Evolutionary conservation across 2,329 filamentous ascomycete species (phyloP), one percentile per base, ranked within the genome.

Genomic region (Amauroascus verrucosus): DNA sequence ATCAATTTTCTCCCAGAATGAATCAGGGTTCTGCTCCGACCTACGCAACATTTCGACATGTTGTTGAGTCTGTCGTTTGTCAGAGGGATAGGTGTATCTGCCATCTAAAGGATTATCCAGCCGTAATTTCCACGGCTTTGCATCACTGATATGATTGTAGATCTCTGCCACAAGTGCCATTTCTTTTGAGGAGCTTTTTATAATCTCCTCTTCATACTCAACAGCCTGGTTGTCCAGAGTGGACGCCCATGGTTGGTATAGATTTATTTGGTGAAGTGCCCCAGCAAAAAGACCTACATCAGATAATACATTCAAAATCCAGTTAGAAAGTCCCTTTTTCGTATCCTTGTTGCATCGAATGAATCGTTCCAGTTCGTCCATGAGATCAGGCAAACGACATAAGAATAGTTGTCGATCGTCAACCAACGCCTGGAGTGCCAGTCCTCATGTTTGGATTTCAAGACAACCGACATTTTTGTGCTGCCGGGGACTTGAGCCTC

Each of bases 361-460:
- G 28, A 77, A 63, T 5, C 70, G 68, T 30, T 75, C 73, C 1
- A 79, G 60, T 58, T 78, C 75, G 56, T 80, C 76, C 11, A 77
- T 56, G 1, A 74, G 43, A 13, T 62, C 60, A 1, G 68, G 62
- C 18, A 75, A 56, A 1, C 69, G 58, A 9, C 54, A 45, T 2
- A 74, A 50, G 48, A 68, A 66, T 1, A 72, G 58, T 3, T 63
- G 24, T 0, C 63, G 62, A 30, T 72, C 65, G 40, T 73, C 69
- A 65, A 67, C 72, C 6, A 77, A 51, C 0, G 60, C 68, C 1
- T 48, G 41, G 2, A 76, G 61, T 0, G 75, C 62, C 66, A 57
- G 1, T 52, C 45, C 14, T 35, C 58, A 16, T 16, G 16, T 1
- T 16, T 9, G 30, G 22, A n/a, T 22, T 49, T 49, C 3, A 14